Evolutionary conservation across 768 basidiomycete genomes (phyloP).

Genomic region (Sporobolomyces roseus): DNA sequence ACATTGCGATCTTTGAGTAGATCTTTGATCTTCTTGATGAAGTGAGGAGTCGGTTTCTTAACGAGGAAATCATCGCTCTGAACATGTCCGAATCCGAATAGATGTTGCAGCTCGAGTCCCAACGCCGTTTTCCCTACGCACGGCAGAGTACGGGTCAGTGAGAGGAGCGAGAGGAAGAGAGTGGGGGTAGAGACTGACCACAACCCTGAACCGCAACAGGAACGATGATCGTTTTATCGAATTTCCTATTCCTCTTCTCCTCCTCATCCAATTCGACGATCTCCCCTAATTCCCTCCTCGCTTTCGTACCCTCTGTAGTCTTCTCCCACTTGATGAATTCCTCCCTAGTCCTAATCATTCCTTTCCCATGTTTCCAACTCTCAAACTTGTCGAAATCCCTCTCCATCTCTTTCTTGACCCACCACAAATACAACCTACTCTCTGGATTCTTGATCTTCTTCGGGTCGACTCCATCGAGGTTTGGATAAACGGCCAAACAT

Average conservation of each 20-base stretch:
- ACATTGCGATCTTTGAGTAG: conserved; percentile 65
- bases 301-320: conserved; percentile 48
- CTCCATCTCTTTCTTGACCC: conserved; percentile 75
- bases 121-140: conserved; percentile 73
- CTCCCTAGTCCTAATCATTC: conserved; percentile 79
- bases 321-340: conserved; percentile 68
- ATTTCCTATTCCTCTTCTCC: conserved; percentile 47
- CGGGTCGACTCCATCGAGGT: conserved; percentile 12
- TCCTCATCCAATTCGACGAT: conserved; percentile 39
- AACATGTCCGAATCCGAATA: conserved; percentile 85
- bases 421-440: conserved; percentile 71
- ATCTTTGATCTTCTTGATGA: conserved; percentile 58
- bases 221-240: conserved; percentile 72
- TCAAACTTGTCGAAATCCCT: conserved; percentile 60
- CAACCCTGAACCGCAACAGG: conserved; percentile 90
- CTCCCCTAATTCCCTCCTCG: conserved; percentile 45
- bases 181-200: conserved; percentile 61
- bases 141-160: not conserved
- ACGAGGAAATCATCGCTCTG: conserved; percentile 83
- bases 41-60: conserved; percentile 63
- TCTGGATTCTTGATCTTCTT: conserved; percentile 69
- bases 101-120: conserved; percentile 67
- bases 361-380: conserved; percentile 65
- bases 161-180: not conserved
- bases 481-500: conserved; percentile 25